A percentile compares a stretch with the other conserved stretches of the same genome.
phyloP scores from a whole-genome alignment of 495 filamentous ascomycete genomes.

The Thermochaetoides thermophila region DNA sequence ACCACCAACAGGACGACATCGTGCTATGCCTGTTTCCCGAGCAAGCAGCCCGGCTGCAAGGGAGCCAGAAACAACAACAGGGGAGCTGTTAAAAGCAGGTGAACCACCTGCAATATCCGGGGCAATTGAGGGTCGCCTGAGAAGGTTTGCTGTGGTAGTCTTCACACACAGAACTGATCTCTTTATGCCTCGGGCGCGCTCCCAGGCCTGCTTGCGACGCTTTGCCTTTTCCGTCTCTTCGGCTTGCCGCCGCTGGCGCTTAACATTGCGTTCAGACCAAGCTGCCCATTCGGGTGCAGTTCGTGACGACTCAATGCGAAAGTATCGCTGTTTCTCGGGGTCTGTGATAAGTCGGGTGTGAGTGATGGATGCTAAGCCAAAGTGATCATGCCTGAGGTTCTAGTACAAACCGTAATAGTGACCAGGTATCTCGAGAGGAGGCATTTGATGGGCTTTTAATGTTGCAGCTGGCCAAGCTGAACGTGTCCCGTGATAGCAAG shows the following conservation, averaged over 20 bases:
- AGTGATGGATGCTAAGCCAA: not conserved
- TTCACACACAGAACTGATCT: no score
- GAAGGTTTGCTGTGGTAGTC: no score
- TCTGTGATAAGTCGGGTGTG: conserved; percentile 15
- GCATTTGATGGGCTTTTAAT: not conserved
- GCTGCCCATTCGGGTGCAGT: conserved; percentile 19
- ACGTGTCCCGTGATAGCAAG: not conserved
- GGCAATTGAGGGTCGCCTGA: no score
- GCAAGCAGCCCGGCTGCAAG: conserved; percentile 7
- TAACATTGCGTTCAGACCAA: conserved; percentile 25
- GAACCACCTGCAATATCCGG: not conserved
- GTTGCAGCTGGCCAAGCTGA: not conserved
- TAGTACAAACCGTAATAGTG: conserved; percentile 26
- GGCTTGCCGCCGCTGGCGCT: conserved; percentile 21
- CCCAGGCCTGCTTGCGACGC: not conserved
- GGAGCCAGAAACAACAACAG: no score
- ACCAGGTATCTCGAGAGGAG: conserved; percentile 19
- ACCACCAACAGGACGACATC: no score
- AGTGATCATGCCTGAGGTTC: not conserved
- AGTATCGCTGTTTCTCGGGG: conserved; percentile 29
- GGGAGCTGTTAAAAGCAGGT: no score
- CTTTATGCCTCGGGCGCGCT: conserved; percentile 11
- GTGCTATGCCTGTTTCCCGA: conserved; percentile 6
- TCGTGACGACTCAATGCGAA: conserved; percentile 26
- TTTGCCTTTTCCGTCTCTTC: conserved; percentile 9